Evolutionary conservation across 2,329 filamentous ascomycete genomes (phyloP).

Genomic region (Fusarium marasasianum): DNA sequence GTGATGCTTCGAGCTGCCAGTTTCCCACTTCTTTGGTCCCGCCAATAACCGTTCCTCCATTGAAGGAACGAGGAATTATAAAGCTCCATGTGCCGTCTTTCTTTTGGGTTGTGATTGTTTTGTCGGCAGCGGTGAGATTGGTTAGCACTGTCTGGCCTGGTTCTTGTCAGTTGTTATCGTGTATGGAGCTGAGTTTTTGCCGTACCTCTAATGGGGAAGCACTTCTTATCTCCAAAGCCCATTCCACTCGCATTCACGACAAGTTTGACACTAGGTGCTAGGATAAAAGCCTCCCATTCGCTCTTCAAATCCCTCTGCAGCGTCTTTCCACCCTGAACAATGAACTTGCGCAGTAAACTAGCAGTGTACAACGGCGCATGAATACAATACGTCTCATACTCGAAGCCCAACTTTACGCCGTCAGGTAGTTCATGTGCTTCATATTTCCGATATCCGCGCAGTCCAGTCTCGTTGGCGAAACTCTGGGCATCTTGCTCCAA

Average conservation of each 20-base stretch:
- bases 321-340: constrained; percentile 45
- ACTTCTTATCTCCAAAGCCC: constrained; percentile 47
- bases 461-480: constrained; percentile 44
- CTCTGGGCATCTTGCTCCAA: constrained; percentile 38
- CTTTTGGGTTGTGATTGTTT: constrained; percentile 67
- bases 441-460: constrained; percentile 45
- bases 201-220: constrained; percentile 48
- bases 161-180: background rate
- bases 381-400: constrained; percentile 65
- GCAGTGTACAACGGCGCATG: constrained; percentile 64
- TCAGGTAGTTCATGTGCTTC: constrained; percentile 51
- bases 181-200: fast-evolving
- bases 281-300: constrained; percentile 46
- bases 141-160: constrained; percentile 51
- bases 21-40: constrained; percentile 71
- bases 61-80: constrained; percentile 67
- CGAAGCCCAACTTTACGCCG: constrained; percentile 56
- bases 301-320: constrained; percentile 41
- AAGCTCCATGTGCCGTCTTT: constrained; percentile 71
- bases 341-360: constrained; percentile 45
- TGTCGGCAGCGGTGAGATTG: constrained; percentile 46
- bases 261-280: constrained; percentile 35
- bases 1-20: constrained; percentile 61
- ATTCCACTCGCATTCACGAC: constrained; percentile 49
- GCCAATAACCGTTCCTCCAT: constrained; percentile 72